phyloP scores from a whole-genome alignment of 139 green algal species.

The Chlorella sp. region DNA sequence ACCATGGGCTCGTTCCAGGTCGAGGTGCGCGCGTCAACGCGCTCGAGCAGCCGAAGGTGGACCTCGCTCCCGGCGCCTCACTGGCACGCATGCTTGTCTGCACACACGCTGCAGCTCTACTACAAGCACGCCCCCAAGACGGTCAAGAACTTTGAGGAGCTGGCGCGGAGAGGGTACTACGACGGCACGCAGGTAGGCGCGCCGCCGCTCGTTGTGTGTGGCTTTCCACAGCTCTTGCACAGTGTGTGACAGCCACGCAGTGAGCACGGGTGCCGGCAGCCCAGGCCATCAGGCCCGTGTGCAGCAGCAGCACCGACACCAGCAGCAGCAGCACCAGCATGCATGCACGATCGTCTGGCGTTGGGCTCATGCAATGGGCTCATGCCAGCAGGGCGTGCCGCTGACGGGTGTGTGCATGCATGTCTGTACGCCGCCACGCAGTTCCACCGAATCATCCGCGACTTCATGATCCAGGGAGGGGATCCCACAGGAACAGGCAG shows the following conservation, averaged over 20 bases:
- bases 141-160: conserved; percentile 86
- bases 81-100: no score
- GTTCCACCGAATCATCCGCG: conserved; percentile 59
- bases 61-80: no score
- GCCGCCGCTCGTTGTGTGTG: no score
- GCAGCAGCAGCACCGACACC: neutral
- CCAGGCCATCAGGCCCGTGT: neutral
- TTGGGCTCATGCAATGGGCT: no score
- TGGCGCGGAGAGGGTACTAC: conserved; percentile 86
- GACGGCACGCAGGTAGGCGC: conserved; percentile 59
- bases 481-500: conserved; percentile 93
- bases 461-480: conserved; percentile 76
- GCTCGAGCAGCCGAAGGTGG: no score
- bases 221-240: no score
- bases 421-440: no score
- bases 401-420: no score
- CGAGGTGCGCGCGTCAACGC: no score
- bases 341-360: no score
- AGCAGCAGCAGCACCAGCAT: neutral
- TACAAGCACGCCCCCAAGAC: conserved; percentile 75
- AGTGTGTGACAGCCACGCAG: neutral
- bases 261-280: neutral
- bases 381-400: no score
- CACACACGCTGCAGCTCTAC: conserved; percentile 84
- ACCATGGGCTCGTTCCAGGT: conserved; percentile 46